phyloP scores from a whole-genome alignment of 2,329 filamentous ascomycete genomes.

The Pyrenochaeta sp. region DNA sequence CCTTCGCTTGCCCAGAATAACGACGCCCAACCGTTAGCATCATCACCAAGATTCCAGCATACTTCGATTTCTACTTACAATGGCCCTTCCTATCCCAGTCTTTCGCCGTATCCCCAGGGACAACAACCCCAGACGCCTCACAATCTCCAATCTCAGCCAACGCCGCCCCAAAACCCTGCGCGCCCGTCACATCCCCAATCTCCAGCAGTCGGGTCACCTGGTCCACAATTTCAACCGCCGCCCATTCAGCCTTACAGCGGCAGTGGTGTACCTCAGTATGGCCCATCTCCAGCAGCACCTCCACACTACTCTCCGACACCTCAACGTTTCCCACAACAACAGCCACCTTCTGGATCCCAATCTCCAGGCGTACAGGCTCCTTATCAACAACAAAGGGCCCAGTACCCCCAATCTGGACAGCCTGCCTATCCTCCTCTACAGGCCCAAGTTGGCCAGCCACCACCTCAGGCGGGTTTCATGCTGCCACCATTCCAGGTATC shows the following conservation, averaged over 20 bases:
- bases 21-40: conserved; percentile 27
- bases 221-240: conserved; percentile 42
- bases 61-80: conserved; percentile 39
- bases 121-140: conserved; percentile 33
- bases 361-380: conserved; percentile 43
- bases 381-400: conserved; percentile 43
- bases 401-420: conserved; percentile 42
- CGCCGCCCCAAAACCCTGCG: conserved; percentile 25
- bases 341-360: conserved; percentile 38
- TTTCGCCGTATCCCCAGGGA: conserved; percentile 49
- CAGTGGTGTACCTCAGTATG: conserved; percentile 38
- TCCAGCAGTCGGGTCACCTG: conserved; percentile 46
- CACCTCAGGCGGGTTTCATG: conserved; percentile 56
- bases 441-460: conserved; percentile 46
- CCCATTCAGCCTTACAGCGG: conserved; percentile 32
- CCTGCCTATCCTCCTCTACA: conserved; percentile 42
- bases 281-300: conserved; percentile 30
- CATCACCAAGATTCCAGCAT: conserved; percentile 29
- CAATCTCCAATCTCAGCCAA: conserved; percentile 32
- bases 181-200: conserved; percentile 43
- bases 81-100: conserved; percentile 44
- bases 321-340: conserved; percentile 35
- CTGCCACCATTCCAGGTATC: conserved; percentile 58
- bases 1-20: conserved; percentile 17
- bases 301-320: conserved; percentile 42